Evolutionary conservation across 169 alveolate genomes (phyloP), one percentile per base, ranked within the genome.

Genomic region (Cryptosporidium viatorum): DNA sequence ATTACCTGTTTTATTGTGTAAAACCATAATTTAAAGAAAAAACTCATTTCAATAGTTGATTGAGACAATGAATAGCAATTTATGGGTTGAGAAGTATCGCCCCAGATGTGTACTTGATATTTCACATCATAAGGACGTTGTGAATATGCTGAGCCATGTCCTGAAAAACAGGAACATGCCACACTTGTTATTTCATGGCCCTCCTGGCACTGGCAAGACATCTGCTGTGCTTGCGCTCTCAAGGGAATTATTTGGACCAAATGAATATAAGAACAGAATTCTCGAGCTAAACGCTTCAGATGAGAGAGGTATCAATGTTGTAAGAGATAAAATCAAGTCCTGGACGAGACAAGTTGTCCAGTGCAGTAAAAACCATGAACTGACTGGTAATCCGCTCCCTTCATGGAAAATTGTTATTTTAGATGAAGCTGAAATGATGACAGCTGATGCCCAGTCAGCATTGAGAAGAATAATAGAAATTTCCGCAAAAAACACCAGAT

Each of bases 341-440:
- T 98, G 97, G 95, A 97, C 99, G 39, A 94, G 98, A 85, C 96
- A 96, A 92, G 96, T 97, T 52, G 97, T 97, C 75, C 97, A 93
- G 91, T 95, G 92, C 92, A 96, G 92, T 43, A 92, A 92, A 68
- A 84, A 93, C 31, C 94, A 92, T 92, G 95, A 92, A 12, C 95
- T 94, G 74, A 96, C 97, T 0, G 94, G 94, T 37, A 94, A 94
- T 95, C 92, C 26, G 2, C 85, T 96, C 93, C 98, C 97, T 7
- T 94, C 97, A 52, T 96, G 97, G 95, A 98, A 98, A 93, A 94
- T 98, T 33, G 96, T 98, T 18, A 97, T 98, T 43, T 94, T 98
- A 58, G 99, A 98, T 93, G 99, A 98, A 93, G 99, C 99, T 21
- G 99, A 98, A 93, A 97, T 98, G 96, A 96, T 98, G 97, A 98